Conservation (phyloP, 768 basidiomycete genomes). For the Leccinellum rugosiceps region DNA sequence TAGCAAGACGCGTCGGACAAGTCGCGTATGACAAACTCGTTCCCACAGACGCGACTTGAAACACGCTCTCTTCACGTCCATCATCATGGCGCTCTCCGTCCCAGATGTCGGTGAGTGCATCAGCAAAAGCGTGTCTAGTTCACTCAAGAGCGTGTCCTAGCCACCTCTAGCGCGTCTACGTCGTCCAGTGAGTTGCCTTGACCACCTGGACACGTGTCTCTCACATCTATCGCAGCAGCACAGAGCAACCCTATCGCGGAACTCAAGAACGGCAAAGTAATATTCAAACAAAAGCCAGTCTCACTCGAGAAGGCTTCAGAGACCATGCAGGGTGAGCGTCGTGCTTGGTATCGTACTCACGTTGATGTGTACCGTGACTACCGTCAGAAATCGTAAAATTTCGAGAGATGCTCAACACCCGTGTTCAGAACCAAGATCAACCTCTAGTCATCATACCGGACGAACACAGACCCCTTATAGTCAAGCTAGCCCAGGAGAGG, state of each 20-base stretch:
- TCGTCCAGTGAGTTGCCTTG: constrained; percentile 15
- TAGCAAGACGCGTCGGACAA: constrained; percentile 39
- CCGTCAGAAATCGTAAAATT: constrained; percentile 72
- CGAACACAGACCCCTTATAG: constrained; percentile 70
- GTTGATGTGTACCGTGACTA: constrained; percentile 4
- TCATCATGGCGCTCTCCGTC: constrained; percentile 21
- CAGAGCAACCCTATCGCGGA: constrained; percentile 51
- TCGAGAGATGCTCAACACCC: constrained; percentile 64
- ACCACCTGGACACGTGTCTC: neutral
- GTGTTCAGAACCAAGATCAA: constrained; percentile 42
- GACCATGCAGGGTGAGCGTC: constrained; percentile 68
- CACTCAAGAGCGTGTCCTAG: constrained; percentile 11
- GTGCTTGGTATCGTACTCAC: neutral
- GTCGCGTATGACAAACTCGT: constrained; percentile 30
- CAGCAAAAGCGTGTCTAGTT: neutral
- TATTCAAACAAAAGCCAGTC: constrained; percentile 71
- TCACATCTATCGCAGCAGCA: constrained; percentile 27
- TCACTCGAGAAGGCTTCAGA: constrained; percentile 78
- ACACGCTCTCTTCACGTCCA: constrained; percentile 8
- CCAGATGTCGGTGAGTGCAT: constrained; percentile 15
- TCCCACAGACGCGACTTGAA: constrained; percentile 16
- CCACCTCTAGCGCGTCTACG: constrained; percentile 4
- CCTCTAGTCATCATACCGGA: constrained; percentile 62
- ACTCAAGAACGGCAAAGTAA: constrained; percentile 71
- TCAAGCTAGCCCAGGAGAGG: constrained; percentile 87